Conservation (phyloP, 345 rosid species). For the Carallia pectinifolia region DNA sequence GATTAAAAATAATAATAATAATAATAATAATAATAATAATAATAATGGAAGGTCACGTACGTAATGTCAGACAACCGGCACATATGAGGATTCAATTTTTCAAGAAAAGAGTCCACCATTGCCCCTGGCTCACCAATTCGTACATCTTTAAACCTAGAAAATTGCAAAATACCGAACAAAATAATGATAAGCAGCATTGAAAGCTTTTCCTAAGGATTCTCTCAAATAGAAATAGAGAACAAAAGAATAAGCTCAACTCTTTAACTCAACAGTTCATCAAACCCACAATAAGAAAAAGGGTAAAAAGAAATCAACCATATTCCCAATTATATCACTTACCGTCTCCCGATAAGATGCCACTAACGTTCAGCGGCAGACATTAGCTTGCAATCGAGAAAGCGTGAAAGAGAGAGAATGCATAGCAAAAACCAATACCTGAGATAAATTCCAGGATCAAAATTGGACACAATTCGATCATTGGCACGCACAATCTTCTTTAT, state of each 20-base stretch:
- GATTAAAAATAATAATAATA: background rate
- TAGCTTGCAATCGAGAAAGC: background rate
- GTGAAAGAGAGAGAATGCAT: background rate
- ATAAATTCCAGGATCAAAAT: constrained; percentile 49
- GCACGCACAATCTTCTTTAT: constrained; percentile 87
- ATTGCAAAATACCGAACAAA: background rate
- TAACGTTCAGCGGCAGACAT: too few species aligned
- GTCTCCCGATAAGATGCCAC: too few species aligned
- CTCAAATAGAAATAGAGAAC: too few species aligned
- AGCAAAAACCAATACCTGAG: constrained; percentile 40
- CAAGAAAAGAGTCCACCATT: constrained; percentile 27
- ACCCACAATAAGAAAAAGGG: background rate
- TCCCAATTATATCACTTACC: too few species aligned
- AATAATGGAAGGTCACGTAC: constrained; percentile 32
- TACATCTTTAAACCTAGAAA: constrained; percentile 65
- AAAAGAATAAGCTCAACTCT: too few species aligned
- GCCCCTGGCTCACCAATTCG: constrained; percentile 65
- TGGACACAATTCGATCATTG: constrained; percentile 53
- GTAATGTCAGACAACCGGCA: constrained; percentile 85
- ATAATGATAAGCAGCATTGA: background rate
- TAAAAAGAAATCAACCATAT: too few species aligned
- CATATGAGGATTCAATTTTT: constrained; percentile 58
- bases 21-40: background rate
- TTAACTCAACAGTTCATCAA: too few species aligned
- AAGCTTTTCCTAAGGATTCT: too few species aligned